Evolutionary conservation across 768 basidiomycete species (phyloP).

Genomic region (Lactarius akahatsu): DNA sequence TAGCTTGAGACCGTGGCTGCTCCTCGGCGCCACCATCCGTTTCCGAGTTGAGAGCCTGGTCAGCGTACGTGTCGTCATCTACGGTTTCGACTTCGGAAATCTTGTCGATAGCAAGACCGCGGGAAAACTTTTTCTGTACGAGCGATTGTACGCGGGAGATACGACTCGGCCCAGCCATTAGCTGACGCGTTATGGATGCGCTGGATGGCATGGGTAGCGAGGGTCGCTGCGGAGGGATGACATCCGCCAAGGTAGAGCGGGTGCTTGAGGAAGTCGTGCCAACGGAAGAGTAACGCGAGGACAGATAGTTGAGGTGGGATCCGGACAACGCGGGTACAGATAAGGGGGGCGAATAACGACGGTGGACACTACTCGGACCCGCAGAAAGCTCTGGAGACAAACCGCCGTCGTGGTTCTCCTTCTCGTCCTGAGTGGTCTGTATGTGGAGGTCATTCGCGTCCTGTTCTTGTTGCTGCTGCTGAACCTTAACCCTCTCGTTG

Average conservation of each 20-base stretch:
- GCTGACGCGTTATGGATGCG: constrained; percentile 20
- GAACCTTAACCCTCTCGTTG: constrained; percentile 34
- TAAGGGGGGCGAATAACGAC: constrained; percentile 27
- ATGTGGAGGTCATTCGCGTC: constrained; percentile 30
- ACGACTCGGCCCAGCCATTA: constrained; percentile 26
- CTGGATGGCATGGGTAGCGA: constrained; percentile 23
- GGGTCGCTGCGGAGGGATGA: constrained; percentile 29
- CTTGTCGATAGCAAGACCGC: constrained; percentile 44
- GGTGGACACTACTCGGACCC: constrained; percentile 12
- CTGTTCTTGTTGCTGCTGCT: constrained; percentile 20
- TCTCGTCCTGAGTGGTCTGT: constrained; percentile 28
- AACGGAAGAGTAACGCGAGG: constrained; percentile 17
- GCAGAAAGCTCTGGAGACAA: neutral
- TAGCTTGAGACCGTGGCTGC: constrained; percentile 24
- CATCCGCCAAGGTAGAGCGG: constrained; percentile 27
- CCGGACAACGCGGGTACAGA: constrained; percentile 20
- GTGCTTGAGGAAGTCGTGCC: constrained; percentile 18
- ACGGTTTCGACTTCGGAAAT: constrained; percentile 47
- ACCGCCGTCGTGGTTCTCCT: constrained; percentile 27
- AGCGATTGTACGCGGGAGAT: constrained; percentile 28
- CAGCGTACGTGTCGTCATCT: constrained; percentile 40
- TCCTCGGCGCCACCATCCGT: constrained; percentile 42
- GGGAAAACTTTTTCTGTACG: constrained; percentile 26
- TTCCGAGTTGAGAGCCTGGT: constrained; percentile 38
- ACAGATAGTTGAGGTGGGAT: constrained; percentile 10